Evolutionary conservation across 805 yeast species (phyloP).

Genomic region (Cyberlindnera mycetangii): DNA sequence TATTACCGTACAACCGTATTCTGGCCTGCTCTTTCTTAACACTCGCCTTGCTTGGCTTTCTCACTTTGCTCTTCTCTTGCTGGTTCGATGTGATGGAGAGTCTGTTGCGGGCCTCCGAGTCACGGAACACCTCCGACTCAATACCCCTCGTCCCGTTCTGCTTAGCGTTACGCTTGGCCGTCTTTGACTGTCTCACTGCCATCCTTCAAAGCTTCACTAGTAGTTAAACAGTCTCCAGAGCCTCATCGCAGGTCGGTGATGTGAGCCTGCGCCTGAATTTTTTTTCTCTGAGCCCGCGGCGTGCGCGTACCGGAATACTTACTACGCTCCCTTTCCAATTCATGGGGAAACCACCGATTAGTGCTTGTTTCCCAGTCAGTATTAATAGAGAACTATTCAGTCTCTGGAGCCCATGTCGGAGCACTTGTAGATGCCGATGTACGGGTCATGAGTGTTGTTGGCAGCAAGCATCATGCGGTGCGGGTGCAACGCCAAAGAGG

Average conservation of each 20-base stretch:
- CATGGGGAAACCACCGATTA: too few species aligned
- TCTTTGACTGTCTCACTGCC: conserved; percentile 60
- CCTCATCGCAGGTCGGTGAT: background rate
- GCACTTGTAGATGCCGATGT: conserved; percentile 60
- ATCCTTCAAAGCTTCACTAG: conserved; percentile 25
- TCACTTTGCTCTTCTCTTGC: conserved; percentile 54
- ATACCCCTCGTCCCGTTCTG: conserved; percentile 55
- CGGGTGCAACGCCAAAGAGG: conserved; percentile 79
- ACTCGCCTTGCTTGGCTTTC: conserved; percentile 45
- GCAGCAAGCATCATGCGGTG: conserved; percentile 93
- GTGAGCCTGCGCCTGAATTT: background rate
- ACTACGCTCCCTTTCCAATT: background rate
- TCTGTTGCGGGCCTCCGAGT: conserved; percentile 66
- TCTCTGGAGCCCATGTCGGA: conserved; percentile 27
- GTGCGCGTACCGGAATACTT: background rate
- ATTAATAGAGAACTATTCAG: background rate
- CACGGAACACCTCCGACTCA: conserved; percentile 64
- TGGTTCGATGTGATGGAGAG: conserved; percentile 39
- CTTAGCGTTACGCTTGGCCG: conserved; percentile 51
- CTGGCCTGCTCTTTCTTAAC: conserved; percentile 66
- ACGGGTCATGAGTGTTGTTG: conserved; percentile 73
- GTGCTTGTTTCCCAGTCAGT: too few species aligned
- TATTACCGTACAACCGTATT: conserved; percentile 63
- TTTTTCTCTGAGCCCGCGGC: background rate
- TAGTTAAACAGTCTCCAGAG: too few species aligned